Evolutionary conservation across 257 asterid species (phyloP), one percentile per base, ranked within the genome.

Genomic region (Vinca minor): DNA sequence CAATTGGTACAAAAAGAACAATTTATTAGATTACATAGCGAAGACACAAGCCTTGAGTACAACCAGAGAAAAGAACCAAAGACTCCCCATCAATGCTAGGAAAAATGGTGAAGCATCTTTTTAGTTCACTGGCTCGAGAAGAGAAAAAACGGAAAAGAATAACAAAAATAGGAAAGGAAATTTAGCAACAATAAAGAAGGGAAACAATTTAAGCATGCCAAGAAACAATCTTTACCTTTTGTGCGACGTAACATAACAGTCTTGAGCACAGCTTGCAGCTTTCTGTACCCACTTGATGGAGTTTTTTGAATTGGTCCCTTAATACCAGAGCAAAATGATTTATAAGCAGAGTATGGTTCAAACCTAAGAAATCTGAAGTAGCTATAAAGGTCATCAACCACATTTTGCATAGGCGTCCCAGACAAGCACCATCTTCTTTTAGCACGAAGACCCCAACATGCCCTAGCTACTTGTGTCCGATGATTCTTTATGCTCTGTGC

Each of bases 371-470:
- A 93, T 77, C 99, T 87, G 75, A 93, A 93, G 74, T 93, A 89
- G 81, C 99, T 93, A 71, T 89, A 93, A 62, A 89, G 94, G 79
- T 93, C 99, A 60, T 93, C 97, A 35, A 93, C 78, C 45, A 97
- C 82, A 71, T 93, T 93, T 75, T 89, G 97, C 73, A 93, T 87
- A 17, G 99, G 99, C n/a, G 99, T 93, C 75, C 99, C 99, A 0
- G 97, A 93, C 50, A 93, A 85, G 75, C 99, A 93, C 99, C 99
- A 93, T 63, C 99, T 83, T 21, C 96, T 93, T 79, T 93, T 93
- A 66, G 98, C 97, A 60, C 97, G 97, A 58, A 93, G 97, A 72
- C 97, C 99, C 97, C 99, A 93, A 74, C 99, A 93, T 59, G 99
- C 96, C 85, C 99, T 84, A 62, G 99, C 97, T 18, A 78, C 95